phyloP scores from a whole-genome alignment of 352 stramenopile species.

The Globisporangium solare region DNA sequence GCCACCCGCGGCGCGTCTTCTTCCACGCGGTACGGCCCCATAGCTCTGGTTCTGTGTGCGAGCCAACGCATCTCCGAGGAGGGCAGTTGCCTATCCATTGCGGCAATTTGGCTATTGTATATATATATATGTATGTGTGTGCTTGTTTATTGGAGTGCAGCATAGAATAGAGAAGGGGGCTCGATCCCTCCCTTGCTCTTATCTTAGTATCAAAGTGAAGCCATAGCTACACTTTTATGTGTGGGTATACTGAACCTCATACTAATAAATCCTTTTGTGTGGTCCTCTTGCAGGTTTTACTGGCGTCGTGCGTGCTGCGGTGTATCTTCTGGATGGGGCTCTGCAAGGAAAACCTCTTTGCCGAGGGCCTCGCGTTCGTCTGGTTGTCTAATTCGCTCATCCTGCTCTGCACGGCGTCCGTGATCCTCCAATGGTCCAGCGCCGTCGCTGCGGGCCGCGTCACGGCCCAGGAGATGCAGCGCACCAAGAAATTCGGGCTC shows the following conservation, averaged over 20 bases:
- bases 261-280: background rate
- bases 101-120: background rate
- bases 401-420: constrained; percentile 54
- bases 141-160: background rate
- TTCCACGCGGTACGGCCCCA: constrained; percentile 44
- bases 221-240: constrained; percentile 4
- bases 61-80: background rate
- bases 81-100: background rate
- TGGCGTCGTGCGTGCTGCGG: constrained; percentile 35
- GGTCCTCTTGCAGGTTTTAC: constrained; percentile 24
- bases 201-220: constrained; percentile 6
- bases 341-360: constrained; percentile 27
- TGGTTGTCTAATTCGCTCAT: constrained; percentile 63
- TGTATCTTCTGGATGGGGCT: constrained; percentile 40
- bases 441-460: constrained; percentile 51
- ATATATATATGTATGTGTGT: background rate
- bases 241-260: constrained; percentile 1
- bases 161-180: too few relatives aligned
- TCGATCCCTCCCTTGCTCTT: background rate
- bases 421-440: constrained; percentile 68
- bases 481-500: constrained; percentile 37
- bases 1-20: constrained; percentile 47
- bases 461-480: constrained; percentile 41
- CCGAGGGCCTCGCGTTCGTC: constrained; percentile 32
- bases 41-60: background rate